Evolutionary conservation across 176 grass and related monocot genomes (phyloP).

Genomic region (Thinopyrum elongatum): DNA sequence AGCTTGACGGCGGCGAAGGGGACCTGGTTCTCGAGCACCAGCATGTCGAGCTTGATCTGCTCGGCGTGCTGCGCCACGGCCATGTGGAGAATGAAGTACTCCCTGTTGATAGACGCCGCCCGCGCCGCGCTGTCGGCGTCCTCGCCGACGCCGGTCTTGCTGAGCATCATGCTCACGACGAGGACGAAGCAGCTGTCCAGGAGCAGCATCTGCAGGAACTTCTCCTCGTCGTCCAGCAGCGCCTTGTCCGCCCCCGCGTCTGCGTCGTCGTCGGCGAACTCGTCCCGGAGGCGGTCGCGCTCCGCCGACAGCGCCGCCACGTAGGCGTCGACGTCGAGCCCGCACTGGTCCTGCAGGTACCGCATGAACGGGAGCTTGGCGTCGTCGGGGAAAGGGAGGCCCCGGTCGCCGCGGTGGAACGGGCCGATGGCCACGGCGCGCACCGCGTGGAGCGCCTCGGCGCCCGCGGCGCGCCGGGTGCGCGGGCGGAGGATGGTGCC

Average conservation of each 20-base stretch:
- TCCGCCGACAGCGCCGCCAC: neutral
- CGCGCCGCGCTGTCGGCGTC: constrained; percentile 17
- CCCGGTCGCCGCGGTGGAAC: constrained; percentile 29
- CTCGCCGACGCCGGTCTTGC: neutral
- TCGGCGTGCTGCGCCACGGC: constrained; percentile 38
- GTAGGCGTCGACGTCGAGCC: constrained; percentile 2
- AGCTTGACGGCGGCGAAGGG: constrained; percentile 45
- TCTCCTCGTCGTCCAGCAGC: constrained; percentile 9
- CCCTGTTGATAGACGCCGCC: constrained; percentile 26
- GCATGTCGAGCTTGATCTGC: constrained; percentile 51
- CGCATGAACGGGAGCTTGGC: constrained; percentile 47
- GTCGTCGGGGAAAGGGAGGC: constrained; percentile 35
- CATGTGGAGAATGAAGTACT: constrained; percentile 46
- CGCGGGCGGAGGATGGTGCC: constrained; percentile 42
- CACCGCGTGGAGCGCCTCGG: constrained; percentile 35
- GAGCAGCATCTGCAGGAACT: constrained; percentile 53
- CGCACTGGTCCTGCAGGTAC: constrained; percentile 40
- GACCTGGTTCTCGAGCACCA: constrained; percentile 56
- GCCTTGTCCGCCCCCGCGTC: neutral
- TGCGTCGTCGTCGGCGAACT: constrained; percentile 18
- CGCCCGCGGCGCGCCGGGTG: neutral
- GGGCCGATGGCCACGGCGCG: constrained; percentile 57
- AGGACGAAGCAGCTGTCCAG: constrained; percentile 55
- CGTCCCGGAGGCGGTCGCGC: constrained; percentile 31
- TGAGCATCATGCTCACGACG: constrained; percentile 35